Percentiles rank a stretch among this genome's conserved stretches.
These are phyloP conservation scores for Mycena galericulata DNA, from an alignment of 768 basidiomycete genomes.

Conservation along the genomic window DNA sequence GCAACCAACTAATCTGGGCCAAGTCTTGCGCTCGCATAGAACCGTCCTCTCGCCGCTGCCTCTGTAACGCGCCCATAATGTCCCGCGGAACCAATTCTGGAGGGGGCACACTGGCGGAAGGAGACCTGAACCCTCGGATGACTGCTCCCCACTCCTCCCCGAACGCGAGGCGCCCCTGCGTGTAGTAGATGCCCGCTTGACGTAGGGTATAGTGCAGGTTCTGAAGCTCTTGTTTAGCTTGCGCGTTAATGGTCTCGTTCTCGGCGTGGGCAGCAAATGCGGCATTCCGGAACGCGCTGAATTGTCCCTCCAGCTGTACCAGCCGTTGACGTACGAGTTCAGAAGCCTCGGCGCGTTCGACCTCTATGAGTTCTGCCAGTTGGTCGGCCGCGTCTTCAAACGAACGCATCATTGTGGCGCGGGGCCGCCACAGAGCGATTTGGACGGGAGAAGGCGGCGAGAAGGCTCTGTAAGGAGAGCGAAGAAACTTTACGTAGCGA, in stretches of 20 bases:
- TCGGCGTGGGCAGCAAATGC: neutral
- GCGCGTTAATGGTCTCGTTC: conserved; percentile 3
- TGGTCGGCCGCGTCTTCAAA: conserved; percentile 25
- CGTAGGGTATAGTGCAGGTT: conserved; percentile 2
- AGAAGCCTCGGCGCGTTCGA: conserved; percentile 21
- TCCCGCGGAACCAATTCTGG: conserved; percentile 8
- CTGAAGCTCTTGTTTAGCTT: neutral
- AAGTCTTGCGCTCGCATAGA: neutral
- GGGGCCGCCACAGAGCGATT: neutral
- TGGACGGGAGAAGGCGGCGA: neutral
- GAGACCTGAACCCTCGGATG: neutral
- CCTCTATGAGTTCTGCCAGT: conserved; percentile 8
- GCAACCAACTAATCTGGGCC: conserved; percentile 1
- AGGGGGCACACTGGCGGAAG: neutral
- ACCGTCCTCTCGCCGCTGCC: neutral
- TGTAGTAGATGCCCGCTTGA: conserved; percentile 16
- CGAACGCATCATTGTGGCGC: neutral
- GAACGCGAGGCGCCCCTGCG: conserved; percentile 17
- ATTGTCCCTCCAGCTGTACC: neutral
- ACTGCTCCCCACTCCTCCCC: conserved; percentile 18
- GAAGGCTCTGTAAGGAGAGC: neutral
- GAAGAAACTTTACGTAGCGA: conserved; percentile 19
- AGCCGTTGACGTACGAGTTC: conserved; percentile 3
- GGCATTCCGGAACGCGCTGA: conserved; percentile 6
- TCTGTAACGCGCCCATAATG: neutral